phyloP scores from a whole-genome alignment of 1,139 yeast species.

The Groenewaldozyma sp. region DNA sequence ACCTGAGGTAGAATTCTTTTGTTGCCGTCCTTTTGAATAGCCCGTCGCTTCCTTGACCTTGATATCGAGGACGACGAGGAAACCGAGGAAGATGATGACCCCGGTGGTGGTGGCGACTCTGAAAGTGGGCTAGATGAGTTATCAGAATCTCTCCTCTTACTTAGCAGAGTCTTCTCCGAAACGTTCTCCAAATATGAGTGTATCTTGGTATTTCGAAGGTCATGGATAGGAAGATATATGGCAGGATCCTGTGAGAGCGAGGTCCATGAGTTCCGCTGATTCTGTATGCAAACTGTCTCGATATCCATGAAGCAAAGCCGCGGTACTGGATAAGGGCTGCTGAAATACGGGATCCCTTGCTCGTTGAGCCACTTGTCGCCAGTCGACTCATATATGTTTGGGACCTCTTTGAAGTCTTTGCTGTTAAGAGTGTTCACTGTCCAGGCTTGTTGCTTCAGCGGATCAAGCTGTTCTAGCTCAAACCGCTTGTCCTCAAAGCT shows the following conservation, averaged over 20 bases:
- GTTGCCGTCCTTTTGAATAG: not conserved
- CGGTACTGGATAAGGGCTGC: conserved; percentile 10
- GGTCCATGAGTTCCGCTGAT: conserved; percentile 10
- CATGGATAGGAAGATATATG: conserved; percentile 13
- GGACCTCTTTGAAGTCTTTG: conserved; percentile 41
- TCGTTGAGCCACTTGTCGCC: conserved; percentile 38
- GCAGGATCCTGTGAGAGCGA: conserved; percentile 13
- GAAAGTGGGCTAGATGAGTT: too few species aligned
- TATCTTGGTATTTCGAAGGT: conserved; percentile 10
- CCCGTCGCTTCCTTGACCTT: conserved; percentile 2
- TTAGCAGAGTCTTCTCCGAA: not conserved
- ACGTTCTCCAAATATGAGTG: conserved; percentile 4
- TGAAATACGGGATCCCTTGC: conserved; percentile 15
- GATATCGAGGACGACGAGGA: conserved; percentile 4
- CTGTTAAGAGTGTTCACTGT: conserved; percentile 37
- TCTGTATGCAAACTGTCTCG: conserved; percentile 15
- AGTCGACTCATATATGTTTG: conserved; percentile 39
- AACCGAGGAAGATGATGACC: conserved; percentile 3
- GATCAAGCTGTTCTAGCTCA: conserved; percentile 23
- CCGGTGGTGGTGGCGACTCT: conserved; percentile 2
- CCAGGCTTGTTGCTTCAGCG: conserved; percentile 49
- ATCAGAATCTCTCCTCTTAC: not conserved
- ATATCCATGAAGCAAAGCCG: conserved; percentile 18
- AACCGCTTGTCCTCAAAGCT: conserved; percentile 3
- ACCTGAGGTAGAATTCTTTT: conserved; percentile 14